phyloP scores from a whole-genome alignment of 2,329 filamentous ascomycete genomes.

The Cryphonectria japonica region DNA sequence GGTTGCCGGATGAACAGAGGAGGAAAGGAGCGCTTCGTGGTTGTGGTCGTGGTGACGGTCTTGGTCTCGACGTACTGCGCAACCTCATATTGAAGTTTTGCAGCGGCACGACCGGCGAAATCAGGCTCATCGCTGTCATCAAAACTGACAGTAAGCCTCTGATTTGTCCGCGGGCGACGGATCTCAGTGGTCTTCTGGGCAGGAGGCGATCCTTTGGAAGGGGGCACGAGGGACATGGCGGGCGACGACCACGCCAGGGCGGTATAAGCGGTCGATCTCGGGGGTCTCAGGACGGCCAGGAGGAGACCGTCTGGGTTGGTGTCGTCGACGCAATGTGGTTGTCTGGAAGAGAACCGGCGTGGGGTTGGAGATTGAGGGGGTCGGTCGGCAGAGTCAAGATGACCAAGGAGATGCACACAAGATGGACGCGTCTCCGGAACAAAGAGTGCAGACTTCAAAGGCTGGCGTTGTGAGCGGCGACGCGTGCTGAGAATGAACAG shows the following conservation, averaged over 20 bases:
- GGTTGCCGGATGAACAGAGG: conserved; percentile 80
- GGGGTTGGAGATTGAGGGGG: not conserved
- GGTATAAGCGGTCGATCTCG: not conserved
- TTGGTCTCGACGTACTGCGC: conserved; percentile 70
- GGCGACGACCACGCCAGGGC: conserved; percentile 7
- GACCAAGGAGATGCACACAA: conserved; percentile 2
- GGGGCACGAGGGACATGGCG: conserved; percentile 25
- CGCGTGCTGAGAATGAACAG: not conserved
- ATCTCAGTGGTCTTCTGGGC: conserved; percentile 37
- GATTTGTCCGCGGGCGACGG: conserved; percentile 40
- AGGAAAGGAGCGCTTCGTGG: conserved; percentile 81
- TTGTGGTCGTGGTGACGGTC: conserved; percentile 88
- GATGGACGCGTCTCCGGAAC: conserved; percentile 15
- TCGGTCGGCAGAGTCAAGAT: conserved; percentile 5
- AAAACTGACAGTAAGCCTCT: conserved; percentile 42
- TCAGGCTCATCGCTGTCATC: conserved; percentile 37
- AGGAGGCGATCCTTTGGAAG: conserved; percentile 24
- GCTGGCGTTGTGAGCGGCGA: not conserved
- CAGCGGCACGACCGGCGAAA: conserved; percentile 27
- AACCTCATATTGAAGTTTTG: conserved; percentile 58
- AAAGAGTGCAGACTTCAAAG: not conserved
- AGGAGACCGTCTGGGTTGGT: not conserved
- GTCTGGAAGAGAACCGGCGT: not conserved
- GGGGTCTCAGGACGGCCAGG: not conserved
- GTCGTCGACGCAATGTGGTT: not conserved